These are phyloP conservation scores for Rugonectria rugulosa DNA, from an alignment of 2,329 filamentous ascomycete species.

Conservation along the genomic window DNA sequence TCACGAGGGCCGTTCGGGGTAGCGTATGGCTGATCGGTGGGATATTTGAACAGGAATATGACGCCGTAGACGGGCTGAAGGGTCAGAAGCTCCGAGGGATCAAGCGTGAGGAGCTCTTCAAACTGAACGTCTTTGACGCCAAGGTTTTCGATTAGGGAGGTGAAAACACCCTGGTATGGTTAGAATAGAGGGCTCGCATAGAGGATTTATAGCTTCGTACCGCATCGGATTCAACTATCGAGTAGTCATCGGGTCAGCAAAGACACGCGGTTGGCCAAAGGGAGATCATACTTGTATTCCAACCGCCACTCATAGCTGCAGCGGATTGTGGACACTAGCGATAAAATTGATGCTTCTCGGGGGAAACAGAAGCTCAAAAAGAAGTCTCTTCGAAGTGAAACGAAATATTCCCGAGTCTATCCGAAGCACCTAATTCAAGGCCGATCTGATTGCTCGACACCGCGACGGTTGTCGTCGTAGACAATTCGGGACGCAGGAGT, in stretches of 20 bases:
- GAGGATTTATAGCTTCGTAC: slow-evolving; percentile 55
- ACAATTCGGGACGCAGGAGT: slow-evolving; percentile 3
- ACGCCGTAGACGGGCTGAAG: slow-evolving; percentile 89
- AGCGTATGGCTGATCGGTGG: slow-evolving; percentile 71
- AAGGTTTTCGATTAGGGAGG: slow-evolving; percentile 88
- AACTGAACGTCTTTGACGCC: slow-evolving; percentile 95
- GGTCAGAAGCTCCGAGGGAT: slow-evolving; percentile 74
- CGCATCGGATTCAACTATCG: slow-evolving; percentile 86
- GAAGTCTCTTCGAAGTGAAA: not conserved
- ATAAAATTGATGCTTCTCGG: not conserved
- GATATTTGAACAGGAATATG: slow-evolving; percentile 99
- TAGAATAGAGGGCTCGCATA: slow-evolving; percentile 8
- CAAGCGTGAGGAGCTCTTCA: slow-evolving; percentile 92
- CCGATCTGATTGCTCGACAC: not conserved
- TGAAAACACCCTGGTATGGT: slow-evolving; percentile 83
- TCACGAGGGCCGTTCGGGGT: slow-evolving; percentile 73
- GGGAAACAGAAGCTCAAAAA: not conserved
- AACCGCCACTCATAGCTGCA: slow-evolving; percentile 75
- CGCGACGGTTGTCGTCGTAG: slow-evolving; percentile 1
- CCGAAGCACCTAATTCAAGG: slow-evolving; percentile 1
- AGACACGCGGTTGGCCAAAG: not conserved
- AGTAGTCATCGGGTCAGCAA: slow-evolving; percentile 13
- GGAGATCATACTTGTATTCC: slow-evolving; percentile 79
- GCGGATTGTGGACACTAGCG: slow-evolving; percentile 5
- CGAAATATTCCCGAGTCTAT: not conserved